phyloP scores from a whole-genome alignment of 164 flowering plant genomes.

The Aristolochia fimbriata region DNA sequence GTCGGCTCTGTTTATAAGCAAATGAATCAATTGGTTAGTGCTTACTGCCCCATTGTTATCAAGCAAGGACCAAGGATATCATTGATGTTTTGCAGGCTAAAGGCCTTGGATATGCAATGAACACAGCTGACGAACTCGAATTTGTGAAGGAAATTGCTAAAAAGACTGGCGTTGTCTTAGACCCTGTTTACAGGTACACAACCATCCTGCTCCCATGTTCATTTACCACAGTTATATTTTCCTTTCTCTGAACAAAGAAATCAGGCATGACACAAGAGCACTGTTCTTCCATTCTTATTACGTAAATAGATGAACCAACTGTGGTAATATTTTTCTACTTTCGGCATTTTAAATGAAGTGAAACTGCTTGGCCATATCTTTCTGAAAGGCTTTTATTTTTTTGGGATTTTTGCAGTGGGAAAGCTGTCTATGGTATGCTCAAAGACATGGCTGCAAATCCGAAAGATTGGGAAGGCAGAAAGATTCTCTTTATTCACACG shows the following conservation, averaged over 20 bases:
- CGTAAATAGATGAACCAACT: too few species aligned
- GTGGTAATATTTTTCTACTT: neutral
- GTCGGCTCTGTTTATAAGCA: neutral
- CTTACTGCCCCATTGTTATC: neutral
- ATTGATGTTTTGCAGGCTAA: slow-evolving; percentile 45
- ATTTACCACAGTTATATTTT: neutral
- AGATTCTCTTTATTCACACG: slow-evolving; percentile 80
- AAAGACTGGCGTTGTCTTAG: slow-evolving; percentile 79
- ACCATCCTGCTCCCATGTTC: neutral
- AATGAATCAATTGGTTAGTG: neutral
- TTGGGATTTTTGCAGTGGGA: slow-evolving; percentile 43
- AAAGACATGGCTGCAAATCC: slow-evolving; percentile 77
- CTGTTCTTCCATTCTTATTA: too few species aligned
- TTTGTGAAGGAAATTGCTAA: slow-evolving; percentile 76
- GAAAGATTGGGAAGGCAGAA: slow-evolving; percentile 78
- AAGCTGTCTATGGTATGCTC: slow-evolving; percentile 78
- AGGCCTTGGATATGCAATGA: slow-evolving; percentile 66
- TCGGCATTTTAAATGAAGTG: neutral
- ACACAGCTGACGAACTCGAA: slow-evolving; percentile 69
- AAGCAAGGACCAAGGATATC: neutral
- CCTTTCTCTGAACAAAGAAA: neutral
- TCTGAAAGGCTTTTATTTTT: neutral
- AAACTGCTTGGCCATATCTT: neutral
- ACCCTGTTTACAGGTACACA: slow-evolving; percentile 83
- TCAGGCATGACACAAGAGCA: too few species aligned